Conservation (phyloP, 176 grass and related monocot genomes). For the Oryza longistaminata region DNA sequence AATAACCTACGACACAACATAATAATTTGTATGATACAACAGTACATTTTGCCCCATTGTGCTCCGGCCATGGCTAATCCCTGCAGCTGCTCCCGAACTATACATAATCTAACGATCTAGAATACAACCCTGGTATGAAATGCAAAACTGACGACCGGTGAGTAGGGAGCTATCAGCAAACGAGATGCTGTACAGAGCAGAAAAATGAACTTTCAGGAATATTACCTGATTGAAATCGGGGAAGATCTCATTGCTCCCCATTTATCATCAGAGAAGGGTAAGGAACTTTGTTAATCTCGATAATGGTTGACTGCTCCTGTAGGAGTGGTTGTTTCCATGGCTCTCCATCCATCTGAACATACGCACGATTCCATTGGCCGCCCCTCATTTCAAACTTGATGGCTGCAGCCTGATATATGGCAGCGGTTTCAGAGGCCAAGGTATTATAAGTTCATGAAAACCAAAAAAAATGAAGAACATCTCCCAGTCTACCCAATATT, state of each 20-base stretch:
- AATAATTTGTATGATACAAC: constrained; percentile 42
- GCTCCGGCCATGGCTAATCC: constrained; percentile 16
- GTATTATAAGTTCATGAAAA: background rate
- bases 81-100: constrained; percentile 43
- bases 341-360: constrained; percentile 93
- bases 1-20: constrained; percentile 23
- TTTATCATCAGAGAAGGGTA: constrained; percentile 77
- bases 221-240: constrained; percentile 36
- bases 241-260: constrained; percentile 51
- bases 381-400: constrained; percentile 91
- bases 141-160: background rate
- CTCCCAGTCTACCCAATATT: background rate
- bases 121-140: constrained; percentile 33
- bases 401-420: constrained; percentile 67
- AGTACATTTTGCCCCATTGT: constrained; percentile 26
- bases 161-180: background rate
- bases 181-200: background rate
- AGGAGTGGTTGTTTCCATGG: constrained; percentile 84
- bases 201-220: background rate
- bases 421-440: background rate
- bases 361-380: constrained; percentile 69
- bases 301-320: constrained; percentile 64
- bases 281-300: constrained; percentile 82
- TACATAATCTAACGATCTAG: constrained; percentile 42
- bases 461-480: background rate